Percentiles rank a stretch among this genome's conserved stretches.
Evolutionary conservation across 2,329 filamentous ascomycete species (phyloP).

Genomic region (Aspergillus costaricaensis): DNA sequence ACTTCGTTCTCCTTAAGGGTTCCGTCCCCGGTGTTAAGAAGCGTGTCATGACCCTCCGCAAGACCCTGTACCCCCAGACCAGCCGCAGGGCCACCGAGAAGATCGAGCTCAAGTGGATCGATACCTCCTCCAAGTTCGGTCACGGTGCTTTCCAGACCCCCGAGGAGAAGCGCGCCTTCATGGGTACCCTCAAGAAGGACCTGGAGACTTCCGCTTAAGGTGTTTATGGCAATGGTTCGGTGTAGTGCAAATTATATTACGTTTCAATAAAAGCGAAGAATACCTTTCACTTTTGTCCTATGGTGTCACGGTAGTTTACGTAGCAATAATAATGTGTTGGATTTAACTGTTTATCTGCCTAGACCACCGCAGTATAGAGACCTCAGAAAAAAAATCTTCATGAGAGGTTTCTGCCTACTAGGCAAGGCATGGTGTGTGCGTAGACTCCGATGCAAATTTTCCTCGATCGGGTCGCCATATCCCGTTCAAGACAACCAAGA

Average conservation of each 20-base stretch:
- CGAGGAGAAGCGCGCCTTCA: conserved; percentile 95
- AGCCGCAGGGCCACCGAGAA: conserved; percentile 96
- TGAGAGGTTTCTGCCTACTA: neutral
- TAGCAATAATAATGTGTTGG: too few species aligned
- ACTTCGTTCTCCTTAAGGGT: conserved; percentile 97
- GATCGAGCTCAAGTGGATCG: conserved; percentile 99
- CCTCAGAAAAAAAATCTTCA: too few species aligned
- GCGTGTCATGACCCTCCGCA: conserved; percentile 97
- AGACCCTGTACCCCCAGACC: conserved; percentile 98
- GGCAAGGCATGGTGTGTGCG: neutral
- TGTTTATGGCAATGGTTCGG: conserved; percentile 40
- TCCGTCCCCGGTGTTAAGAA: conserved; percentile 98
- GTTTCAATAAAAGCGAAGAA: conserved; percentile 46
- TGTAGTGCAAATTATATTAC: conserved; percentile 42
- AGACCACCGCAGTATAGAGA: too few species aligned
- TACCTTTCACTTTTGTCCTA: conserved; percentile 31
- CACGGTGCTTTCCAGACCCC: conserved; percentile 99
- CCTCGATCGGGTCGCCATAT: neutral
- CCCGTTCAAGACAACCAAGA: too few species aligned
- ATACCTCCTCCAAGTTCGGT: conserved; percentile 99
- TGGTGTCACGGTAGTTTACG: neutral
- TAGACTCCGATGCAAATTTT: neutral
- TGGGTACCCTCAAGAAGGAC: conserved; percentile 99
- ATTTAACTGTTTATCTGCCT: neutral
- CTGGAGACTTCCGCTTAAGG: conserved; percentile 59